Evolutionary conservation across 768 basidiomycete genomes (phyloP).

Genomic region (Ephemerocybe angulata): DNA sequence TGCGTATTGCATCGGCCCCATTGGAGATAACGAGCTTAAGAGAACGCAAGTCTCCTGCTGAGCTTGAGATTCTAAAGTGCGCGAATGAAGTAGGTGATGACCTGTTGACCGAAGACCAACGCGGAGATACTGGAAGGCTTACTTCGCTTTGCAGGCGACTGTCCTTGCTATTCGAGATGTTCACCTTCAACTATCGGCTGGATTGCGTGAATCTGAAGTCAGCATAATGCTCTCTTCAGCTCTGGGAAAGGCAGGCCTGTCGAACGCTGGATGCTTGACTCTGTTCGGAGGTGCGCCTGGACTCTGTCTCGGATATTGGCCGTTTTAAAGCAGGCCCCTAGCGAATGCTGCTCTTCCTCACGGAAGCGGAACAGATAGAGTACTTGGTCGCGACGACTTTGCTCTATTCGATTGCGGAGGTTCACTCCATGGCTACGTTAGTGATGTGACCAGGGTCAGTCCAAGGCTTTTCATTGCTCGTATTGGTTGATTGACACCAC

Average conservation of each 20-base stretch:
- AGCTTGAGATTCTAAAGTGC: constrained; percentile 69
- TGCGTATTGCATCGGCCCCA: constrained; percentile 46
- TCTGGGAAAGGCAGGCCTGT: constrained; percentile 55
- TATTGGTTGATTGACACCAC: constrained; percentile 13
- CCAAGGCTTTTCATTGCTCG: neutral
- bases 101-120: too few relatives aligned
- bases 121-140: too few relatives aligned
- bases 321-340: constrained; percentile 24
- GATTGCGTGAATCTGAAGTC: constrained; percentile 75
- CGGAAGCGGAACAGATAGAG: constrained; percentile 70
- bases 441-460: constrained; percentile 75
- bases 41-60: constrained; percentile 70
- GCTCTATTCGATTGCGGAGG: constrained; percentile 75
- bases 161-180: constrained; percentile 69
- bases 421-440: constrained; percentile 67
- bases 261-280: constrained; percentile 56
- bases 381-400: constrained; percentile 54
- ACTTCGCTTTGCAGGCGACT: too few relatives aligned
- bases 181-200: constrained; percentile 55
- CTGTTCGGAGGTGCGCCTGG: constrained; percentile 66
- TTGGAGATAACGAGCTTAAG: constrained; percentile 55
- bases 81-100: constrained; percentile 63
- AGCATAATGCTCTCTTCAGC: constrained; percentile 53
- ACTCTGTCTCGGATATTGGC: constrained; percentile 6
- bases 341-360: constrained; percentile 87